Evolutionary conservation across 177 flowering plant genomes (phyloP).

Genomic region (Vitis hybrid): DNA sequence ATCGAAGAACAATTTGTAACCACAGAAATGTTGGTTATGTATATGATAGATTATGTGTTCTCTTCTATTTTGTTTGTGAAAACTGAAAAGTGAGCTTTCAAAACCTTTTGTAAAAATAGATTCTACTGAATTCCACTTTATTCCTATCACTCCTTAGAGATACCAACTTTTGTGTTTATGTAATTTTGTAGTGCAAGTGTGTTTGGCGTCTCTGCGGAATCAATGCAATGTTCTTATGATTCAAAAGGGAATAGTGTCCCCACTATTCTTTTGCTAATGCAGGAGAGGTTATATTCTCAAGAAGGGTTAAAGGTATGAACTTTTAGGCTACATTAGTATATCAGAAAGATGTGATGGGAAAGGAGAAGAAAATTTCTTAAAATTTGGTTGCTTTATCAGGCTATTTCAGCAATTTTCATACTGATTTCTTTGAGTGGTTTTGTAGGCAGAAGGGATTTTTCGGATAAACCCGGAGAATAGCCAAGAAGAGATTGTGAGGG

Average conservation of each 20-base stretch:
- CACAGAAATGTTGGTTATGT: too few species aligned
- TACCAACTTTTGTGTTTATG: not conserved
- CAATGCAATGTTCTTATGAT: conserved; percentile 91
- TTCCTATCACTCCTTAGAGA: not conserved
- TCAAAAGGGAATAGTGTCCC: conserved; percentile 91
- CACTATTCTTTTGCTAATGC: conserved; percentile 85
- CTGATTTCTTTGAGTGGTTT: not conserved
- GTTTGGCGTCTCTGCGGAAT: conserved; percentile 91
- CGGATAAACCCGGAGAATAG: conserved; percentile 95
- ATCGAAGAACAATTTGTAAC: too few species aligned
- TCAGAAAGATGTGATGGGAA: not conserved
- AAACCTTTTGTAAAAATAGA: not conserved
- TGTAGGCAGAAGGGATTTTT: conserved; percentile 94
- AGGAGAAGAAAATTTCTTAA: too few species aligned
- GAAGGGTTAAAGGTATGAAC: conserved; percentile 77
- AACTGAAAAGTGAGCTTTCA: not conserved
- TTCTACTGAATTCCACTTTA: too few species aligned
- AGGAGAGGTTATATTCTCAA: conserved; percentile 77
- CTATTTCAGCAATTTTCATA: not conserved
- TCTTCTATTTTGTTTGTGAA: too few species aligned
- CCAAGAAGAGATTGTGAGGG: conserved; percentile 86
- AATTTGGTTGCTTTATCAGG: too few species aligned
- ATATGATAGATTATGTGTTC: too few species aligned
- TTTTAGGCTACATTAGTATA: not conserved
- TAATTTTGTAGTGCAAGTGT: conserved; percentile 68